Evolutionary conservation across 2,329 filamentous ascomycete genomes (phyloP).

Genomic region (Calonectria henricotiae): DNA sequence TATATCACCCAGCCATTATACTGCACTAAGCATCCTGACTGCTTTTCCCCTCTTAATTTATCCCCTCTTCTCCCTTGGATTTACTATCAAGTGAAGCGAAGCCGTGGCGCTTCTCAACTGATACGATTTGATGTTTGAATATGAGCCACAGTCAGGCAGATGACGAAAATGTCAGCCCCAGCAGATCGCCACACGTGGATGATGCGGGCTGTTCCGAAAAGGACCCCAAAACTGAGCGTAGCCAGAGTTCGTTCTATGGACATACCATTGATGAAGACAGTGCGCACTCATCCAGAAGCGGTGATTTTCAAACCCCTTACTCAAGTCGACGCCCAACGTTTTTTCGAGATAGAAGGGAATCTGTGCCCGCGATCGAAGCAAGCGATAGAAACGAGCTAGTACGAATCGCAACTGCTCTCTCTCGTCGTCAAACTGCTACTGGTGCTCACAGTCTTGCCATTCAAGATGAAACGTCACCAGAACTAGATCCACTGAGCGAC

Average conservation of each 20-base stretch:
- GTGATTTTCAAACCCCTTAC: constrained; percentile 9
- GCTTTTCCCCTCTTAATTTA: neutral
- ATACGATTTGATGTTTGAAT: neutral
- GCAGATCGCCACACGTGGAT: neutral
- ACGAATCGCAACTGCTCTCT: constrained; percentile 61
- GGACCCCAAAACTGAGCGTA: neutral
- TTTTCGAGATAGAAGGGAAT: constrained; percentile 8
- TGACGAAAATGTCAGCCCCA: neutral
- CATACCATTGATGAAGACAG: neutral
- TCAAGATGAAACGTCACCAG: constrained; percentile 54
- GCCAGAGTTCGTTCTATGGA: constrained; percentile 6
- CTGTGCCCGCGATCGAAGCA: constrained; percentile 52
- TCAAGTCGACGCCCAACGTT: constrained; percentile 1
- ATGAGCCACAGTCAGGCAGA: neutral
- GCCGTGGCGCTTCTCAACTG: neutral
- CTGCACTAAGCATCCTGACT: neutral
- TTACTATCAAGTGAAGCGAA: neutral
- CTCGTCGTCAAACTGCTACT: constrained; percentile 52
- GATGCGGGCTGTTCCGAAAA: neutral
- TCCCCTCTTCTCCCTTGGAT: neutral
- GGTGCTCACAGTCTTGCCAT: constrained; percentile 43
- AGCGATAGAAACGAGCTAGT: constrained; percentile 59
- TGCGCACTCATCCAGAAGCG: neutral
- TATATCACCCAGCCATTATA: neutral
- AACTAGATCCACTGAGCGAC: constrained; percentile 58